Evolutionary conservation across 768 basidiomycete species (phyloP), one percentile per base, ranked within the genome.

Genomic region (Artomyces pyxidatus): DNA sequence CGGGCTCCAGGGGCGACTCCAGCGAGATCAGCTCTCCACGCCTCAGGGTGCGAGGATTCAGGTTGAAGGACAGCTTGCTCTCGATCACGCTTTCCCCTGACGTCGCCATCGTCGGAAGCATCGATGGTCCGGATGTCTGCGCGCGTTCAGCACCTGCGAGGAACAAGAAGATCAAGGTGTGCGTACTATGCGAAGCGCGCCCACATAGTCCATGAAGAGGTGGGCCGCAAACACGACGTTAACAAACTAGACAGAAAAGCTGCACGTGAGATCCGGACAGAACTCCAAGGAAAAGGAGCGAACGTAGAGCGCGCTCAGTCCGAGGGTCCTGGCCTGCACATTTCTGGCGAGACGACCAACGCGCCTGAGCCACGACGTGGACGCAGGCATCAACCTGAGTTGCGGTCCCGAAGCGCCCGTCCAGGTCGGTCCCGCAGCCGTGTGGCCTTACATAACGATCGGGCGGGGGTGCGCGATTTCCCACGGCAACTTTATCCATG

Each of bases 21-120:
- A 85, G 68, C 12, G 82, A 78, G 50, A 94, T 65, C 39, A 97
- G 68, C 58, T 93, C 89, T 42, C 93, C 93, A 45, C 91, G 78
- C 46, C 67, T 58, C 42, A 91, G 65, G 14, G 63, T 65, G 25
- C 67, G 58, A 5, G 78, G 77, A 46, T 73, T 67, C 43, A 82
- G 68, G 37, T 74, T 68, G 48, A 71, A 66, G 2, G 82, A 75
- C 35, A 83, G 48, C 42, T 76, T 72, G 55, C 80, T 75, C 63
- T 88, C 86, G 17, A 88, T 57, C 23, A 80, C 76, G 6, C 77
- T 39, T 62, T 89, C 86, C 6, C 81, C 83, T 0, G 63, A 61
- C 25, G 63, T 62, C 43, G 71, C 76, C 42, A 90, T 70, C 1
- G 86, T 90, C 6, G 88, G 88, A 23, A 88, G 71, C 88, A 90